Base-by-base conservation (phyloP, 192 early-diverging fungal genomes). In the Pilobolus umbonatus region DNA sequence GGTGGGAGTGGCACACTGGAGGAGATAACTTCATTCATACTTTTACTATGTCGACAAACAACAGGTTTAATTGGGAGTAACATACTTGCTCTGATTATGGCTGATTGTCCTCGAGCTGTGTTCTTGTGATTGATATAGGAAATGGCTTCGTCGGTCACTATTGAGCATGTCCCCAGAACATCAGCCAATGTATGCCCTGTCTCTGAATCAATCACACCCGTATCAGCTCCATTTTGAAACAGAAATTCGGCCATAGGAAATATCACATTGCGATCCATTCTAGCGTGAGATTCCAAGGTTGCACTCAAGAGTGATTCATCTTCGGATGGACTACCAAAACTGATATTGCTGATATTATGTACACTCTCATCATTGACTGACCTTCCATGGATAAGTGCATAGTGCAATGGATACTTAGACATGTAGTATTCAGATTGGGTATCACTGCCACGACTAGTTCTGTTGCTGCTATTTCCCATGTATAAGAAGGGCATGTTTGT, bases 221-320 rank as follows among this genome's bases (percentile, higher is more conserved):
- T 38, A 53, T 63, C 61, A 17, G 78, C 80, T n/a, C 84, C 81
- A 55, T 86, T 83, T 50, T 85, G 85, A 11, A 85, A 51, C 30
- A 87, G 55, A 52, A 85, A 81, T 58, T 87, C 85, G 2, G 83
- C 85, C 67, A 84, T 75, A 3, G 74, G 75, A 36, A 83, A 79
- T 5, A 59, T 25, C 24, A 25, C 38, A 15, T 42, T 17, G 14
- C 19, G 2, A 17, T 42, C 39, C 14, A 17, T 17, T 4, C 14
- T 5, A 15, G 39, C 5, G 12, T 12, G 5, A 8, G 5, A 5
- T 35, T 5, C 4, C 19, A 17, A 3, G 5, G 15, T 42, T 42
- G 39, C 39, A 42, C 15, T 42, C n/a, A n/a, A n/a, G n/a, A n/a
- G n/a, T n/a, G n/a, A n/a, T n/a, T n/a, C n/a, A n/a, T n/a, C n/a